These are phyloP conservation scores for Phytopythium montanum DNA, from an alignment of 352 stramenopile species.

Conservation along the genomic window DNA sequence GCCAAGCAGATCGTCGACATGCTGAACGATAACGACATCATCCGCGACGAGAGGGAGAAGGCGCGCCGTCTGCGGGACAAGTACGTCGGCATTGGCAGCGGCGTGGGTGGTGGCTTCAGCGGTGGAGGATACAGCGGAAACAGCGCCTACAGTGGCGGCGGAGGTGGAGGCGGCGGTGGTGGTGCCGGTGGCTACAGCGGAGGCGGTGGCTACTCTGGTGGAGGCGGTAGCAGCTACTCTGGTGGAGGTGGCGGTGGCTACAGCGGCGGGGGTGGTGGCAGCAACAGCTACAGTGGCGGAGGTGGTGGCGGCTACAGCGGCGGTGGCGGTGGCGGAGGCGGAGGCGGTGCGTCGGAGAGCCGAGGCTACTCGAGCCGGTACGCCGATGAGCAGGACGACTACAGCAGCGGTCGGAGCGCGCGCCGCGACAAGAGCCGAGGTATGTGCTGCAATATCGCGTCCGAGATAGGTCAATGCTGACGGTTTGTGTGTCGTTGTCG, in stretches of 20 bases:
- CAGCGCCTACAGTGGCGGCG: conserved; percentile 32
- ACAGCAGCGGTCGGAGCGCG: conserved; percentile 29
- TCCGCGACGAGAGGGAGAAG: conserved; percentile 86
- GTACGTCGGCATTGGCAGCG: conserved; percentile 81
- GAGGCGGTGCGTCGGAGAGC: conserved; percentile 15
- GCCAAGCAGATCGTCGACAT: conserved; percentile 86
- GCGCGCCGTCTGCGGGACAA: conserved; percentile 82
- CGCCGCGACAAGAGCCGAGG: conserved; percentile 39
- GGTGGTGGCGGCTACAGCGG: conserved; percentile 16
- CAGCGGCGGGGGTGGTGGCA: conserved; percentile 28
- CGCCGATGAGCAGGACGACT: conserved; percentile 55
- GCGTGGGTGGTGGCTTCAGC: conserved; percentile 37
- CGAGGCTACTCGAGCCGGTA: conserved; percentile 67
- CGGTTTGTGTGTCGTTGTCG: neutral
- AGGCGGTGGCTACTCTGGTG: conserved; percentile 19
- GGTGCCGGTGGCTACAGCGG: conserved; percentile 35
- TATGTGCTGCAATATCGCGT: conserved; percentile 3
- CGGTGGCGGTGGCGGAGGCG: conserved; percentile 20
- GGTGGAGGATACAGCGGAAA: conserved; percentile 30
- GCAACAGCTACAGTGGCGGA: conserved; percentile 36
- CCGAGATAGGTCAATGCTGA: neutral
- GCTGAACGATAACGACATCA: conserved; percentile 87
- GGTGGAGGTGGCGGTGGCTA: conserved; percentile 16
- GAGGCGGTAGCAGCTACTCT: conserved; percentile 17
- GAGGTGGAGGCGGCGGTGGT: conserved; percentile 17